phyloP scores from a whole-genome alignment of 2,329 filamentous ascomycete species.

The Uncinocarpus reesii region DNA sequence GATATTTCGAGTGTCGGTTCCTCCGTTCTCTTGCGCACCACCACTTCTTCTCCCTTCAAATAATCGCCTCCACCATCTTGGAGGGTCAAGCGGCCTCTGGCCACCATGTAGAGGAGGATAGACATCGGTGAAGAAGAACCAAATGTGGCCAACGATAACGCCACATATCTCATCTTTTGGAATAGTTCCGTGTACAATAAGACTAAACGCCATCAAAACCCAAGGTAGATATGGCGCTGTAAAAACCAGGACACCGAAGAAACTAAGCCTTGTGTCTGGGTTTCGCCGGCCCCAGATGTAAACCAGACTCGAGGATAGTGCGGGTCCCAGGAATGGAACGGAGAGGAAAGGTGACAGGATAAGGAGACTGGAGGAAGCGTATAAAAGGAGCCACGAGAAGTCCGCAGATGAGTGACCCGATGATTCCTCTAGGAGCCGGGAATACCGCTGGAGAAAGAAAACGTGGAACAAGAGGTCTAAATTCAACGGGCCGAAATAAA shows the following conservation, averaged over 20 bases:
- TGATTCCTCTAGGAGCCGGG: slow-evolving; percentile 85
- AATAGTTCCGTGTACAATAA: slow-evolving; percentile 78
- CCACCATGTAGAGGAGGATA: slow-evolving; percentile 85
- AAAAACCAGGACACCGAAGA: slow-evolving; percentile 81
- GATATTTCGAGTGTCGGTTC: slow-evolving; percentile 39
- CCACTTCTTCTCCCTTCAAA: slow-evolving; percentile 50
- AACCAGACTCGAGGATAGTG: slow-evolving; percentile 82
- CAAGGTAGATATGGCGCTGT: slow-evolving; percentile 90
- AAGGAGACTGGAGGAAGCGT: slow-evolving; percentile 69
- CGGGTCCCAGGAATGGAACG: slow-evolving; percentile 89
- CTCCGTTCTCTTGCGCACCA: slow-evolving; percentile 34
- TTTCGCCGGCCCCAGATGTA: slow-evolving; percentile 98
- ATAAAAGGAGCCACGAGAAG: slow-evolving; percentile 89
- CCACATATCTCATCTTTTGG: slow-evolving; percentile 96
- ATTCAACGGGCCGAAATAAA: slow-evolving; percentile 91
- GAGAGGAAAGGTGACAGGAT: slow-evolving; percentile 75
- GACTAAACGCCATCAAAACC: slow-evolving; percentile 86
- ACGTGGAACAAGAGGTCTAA: slow-evolving; percentile 94
- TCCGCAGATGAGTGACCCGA: slow-evolving; percentile 84
- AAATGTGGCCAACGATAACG: slow-evolving; percentile 86
- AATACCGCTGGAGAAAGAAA: slow-evolving; percentile 96
- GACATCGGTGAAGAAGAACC: slow-evolving; percentile 97
- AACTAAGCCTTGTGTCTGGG: slow-evolving; percentile 79
- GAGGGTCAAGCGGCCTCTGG: slow-evolving; percentile 76
- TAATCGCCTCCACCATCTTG: slow-evolving; percentile 75